Conservation (phyloP, 208 protist genomes). For the Acanthamoeba royreba region DNA sequence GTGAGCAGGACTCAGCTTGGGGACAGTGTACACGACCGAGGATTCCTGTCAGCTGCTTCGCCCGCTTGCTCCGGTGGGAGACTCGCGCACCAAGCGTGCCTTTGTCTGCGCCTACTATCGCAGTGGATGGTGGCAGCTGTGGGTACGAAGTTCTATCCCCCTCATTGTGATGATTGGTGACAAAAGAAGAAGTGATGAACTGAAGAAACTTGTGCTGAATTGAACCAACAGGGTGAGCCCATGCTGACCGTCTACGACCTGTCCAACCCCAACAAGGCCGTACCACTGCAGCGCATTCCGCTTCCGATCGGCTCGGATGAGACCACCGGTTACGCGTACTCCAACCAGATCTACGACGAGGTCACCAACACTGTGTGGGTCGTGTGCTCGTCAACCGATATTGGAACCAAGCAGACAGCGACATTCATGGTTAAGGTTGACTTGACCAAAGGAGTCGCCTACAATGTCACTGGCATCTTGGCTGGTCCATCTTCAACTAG, state of each 20-base stretch:
- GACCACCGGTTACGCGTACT: background rate
- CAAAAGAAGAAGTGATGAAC: background rate
- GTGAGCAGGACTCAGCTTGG: background rate
- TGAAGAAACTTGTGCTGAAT: too few species aligned
- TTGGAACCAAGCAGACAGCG: background rate
- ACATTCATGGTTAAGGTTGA: background rate
- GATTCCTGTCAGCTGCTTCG: background rate
- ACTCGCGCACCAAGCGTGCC: background rate
- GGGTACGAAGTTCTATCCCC: too few species aligned
- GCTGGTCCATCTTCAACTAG: background rate
- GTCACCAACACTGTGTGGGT: background rate
- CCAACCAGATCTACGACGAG: background rate
- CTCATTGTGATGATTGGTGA: background rate
- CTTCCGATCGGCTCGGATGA: background rate
- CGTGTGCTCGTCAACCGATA: background rate
- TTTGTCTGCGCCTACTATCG: background rate
- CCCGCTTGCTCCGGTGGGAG: background rate
- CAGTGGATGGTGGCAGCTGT: background rate
- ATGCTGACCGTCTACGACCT: background rate
- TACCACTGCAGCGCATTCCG: background rate
- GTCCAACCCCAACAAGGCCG: background rate
- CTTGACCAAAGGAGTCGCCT: background rate
- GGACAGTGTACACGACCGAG: background rate
- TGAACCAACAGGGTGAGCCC: background rate
- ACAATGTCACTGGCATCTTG: background rate